Conservation (phyloP, 1,139 yeast species). For the Nakaseomyces bracarensis region DNA sequence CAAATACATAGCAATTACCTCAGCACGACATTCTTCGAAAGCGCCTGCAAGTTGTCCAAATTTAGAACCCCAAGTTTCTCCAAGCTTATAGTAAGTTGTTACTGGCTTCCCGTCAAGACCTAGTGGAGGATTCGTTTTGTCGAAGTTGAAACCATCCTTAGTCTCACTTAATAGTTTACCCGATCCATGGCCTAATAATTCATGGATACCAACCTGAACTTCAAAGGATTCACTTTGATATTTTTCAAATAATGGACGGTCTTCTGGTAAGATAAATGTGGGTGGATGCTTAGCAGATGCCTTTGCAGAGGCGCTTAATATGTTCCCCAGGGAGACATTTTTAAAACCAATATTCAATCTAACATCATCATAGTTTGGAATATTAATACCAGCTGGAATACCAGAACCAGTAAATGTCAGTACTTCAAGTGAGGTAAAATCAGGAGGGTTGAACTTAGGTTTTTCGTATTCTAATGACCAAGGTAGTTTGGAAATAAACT, state of each 20-base stretch:
- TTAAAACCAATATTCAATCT: slow-evolving; percentile 77
- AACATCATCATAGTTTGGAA: slow-evolving; percentile 87
- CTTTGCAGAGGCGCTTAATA: slow-evolving; percentile 60
- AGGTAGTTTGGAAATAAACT: slow-evolving; percentile 59
- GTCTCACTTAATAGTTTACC: slow-evolving; percentile 70
- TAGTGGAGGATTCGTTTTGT: slow-evolving; percentile 48
- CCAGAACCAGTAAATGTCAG: slow-evolving; percentile 86
- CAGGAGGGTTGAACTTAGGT: slow-evolving; percentile 83
- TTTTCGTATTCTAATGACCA: slow-evolving; percentile 73
- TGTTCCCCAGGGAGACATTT: slow-evolving; percentile 82
- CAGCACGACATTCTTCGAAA: slow-evolving; percentile 90
- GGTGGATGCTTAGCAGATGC: slow-evolving; percentile 52
- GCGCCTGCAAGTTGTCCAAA: slow-evolving; percentile 79
- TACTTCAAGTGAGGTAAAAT: slow-evolving; percentile 82
- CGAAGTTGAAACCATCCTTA: slow-evolving; percentile 66
- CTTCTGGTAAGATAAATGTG: slow-evolving; percentile 50
- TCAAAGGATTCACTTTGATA: slow-evolving; percentile 80
- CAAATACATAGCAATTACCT: slow-evolving; percentile 75
- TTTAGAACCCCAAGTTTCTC: slow-evolving; percentile 84
- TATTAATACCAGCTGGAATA: slow-evolving; percentile 85
- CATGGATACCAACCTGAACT: slow-evolving; percentile 89
- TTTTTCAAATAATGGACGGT: slow-evolving; percentile 52
- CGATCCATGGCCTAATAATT: slow-evolving; percentile 85
- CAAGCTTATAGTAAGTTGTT: slow-evolving; percentile 60
- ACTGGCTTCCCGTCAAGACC: slow-evolving; percentile 52